Evolutionary conservation across 2,329 filamentous ascomycete species (phyloP), one percentile per base, ranked within the genome.

Genomic region (Fusarium sp.): DNA sequence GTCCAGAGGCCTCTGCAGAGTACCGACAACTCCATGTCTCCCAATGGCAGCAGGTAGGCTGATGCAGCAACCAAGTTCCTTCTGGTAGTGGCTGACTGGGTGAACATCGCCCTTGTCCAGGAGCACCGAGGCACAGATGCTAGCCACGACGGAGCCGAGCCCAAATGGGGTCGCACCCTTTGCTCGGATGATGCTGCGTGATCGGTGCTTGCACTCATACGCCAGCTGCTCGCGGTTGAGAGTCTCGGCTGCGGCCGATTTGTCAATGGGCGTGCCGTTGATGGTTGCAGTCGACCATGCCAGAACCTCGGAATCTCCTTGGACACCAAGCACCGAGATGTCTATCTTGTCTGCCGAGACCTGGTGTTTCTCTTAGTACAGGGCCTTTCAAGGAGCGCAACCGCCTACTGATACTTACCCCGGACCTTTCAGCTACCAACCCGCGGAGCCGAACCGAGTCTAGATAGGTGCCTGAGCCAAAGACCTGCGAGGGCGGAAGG

Each of bases 391-490:
- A 38, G 36, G 36, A 38, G 6, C 14, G 8, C 36, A 38, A 9
- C 18, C 13, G 31, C 31, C 36, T 18, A 0, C 36, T 38, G 6
- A 14, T 59, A 65, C 35, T 72, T 18, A 77, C 72, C n/a, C n/a
- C 45, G 13, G 59, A 56, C 4, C 75, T 71, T 5, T 79, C 75
- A 0, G 85, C 84, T 20, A 88, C 65, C 22, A 86, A 79, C 0
- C 86, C 85, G 20, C 85, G 83, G 54, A 90, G 78, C 27, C 88
- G 79, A 6, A 85, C 84, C 1, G 87, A 88, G 71, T 90, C 88
- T 5, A 89, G 82, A 72, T 85, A 86, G 0, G 88, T 90, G 13
- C 88, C 88, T 5, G 85, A 86, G 1, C 88, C 88, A 27, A 90
- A 74, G 14, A 90, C 87, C 69, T 89, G 88, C 11, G 74, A 78